Percentiles rank a stretch among this genome's conserved stretches.
Conservation (phyloP, 164 flowering plant genomes). For the Vitis rupestris region DNA sequence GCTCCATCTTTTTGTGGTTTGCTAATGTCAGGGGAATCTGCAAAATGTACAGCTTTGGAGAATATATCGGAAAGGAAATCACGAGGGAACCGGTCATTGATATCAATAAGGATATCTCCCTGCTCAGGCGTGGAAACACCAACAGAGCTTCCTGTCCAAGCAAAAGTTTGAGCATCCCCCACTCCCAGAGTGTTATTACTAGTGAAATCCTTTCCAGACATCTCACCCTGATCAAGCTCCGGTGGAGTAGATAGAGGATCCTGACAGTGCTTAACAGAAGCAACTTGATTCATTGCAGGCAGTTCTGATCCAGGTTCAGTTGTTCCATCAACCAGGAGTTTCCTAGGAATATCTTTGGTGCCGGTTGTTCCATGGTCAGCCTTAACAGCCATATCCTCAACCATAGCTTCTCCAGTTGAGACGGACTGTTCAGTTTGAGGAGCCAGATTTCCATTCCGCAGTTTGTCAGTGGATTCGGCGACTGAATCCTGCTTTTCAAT, state of each 20-base stretch:
- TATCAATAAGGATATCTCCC: conserved; percentile 77
- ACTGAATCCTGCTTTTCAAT: conserved; percentile 10
- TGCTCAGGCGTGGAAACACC: conserved; percentile 27
- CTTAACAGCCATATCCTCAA: conserved; percentile 14
- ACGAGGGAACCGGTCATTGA: conserved; percentile 84
- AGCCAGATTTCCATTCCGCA: conserved; percentile 6
- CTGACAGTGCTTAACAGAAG: conserved; percentile 27
- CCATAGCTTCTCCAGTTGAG: conserved; percentile 9
- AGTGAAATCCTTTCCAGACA: conserved; percentile 13
- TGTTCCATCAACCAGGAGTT: conserved; percentile 7
- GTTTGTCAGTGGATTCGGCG: conserved; percentile 16
- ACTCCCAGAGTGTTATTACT: conserved; percentile 15
- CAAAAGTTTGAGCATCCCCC: conserved; percentile 24
- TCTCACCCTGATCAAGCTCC: conserved; percentile 34
- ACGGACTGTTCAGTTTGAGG: conserved; percentile 18
- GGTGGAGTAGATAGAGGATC: conserved; percentile 32
- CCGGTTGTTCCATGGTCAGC: conserved; percentile 11
- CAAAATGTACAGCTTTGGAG: conserved; percentile 46
- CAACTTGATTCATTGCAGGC: conserved; percentile 20
- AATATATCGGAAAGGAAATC: conserved; percentile 88
- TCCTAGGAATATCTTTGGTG: conserved; percentile 11
- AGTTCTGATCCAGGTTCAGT: conserved; percentile 17
- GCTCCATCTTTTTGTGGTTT: conserved; percentile 54
- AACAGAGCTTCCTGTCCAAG: conserved; percentile 31
- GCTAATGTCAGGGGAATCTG: conserved; percentile 36